Evolutionary conservation across 768 basidiomycete genomes (phyloP).

Genomic region (Rhodotorula toruloides): DNA sequence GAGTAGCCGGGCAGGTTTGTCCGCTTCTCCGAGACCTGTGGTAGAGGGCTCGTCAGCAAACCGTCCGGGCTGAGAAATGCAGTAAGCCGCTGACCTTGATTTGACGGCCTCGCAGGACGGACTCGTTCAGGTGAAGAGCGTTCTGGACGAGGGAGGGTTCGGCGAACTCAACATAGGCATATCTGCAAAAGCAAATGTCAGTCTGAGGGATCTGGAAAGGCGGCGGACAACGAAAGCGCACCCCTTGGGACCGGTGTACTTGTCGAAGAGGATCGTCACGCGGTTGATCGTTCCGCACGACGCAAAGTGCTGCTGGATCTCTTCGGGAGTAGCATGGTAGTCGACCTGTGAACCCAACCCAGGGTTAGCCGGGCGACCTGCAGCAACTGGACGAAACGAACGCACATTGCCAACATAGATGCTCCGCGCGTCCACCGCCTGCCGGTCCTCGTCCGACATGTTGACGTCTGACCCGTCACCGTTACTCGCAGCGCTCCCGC

Average conservation of each 20-base stretch:
- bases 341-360: slow-evolving; percentile 64
- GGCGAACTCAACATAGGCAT: slow-evolving; percentile 97
- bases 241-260: slow-evolving; percentile 99
- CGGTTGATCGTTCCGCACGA: slow-evolving; percentile 97
- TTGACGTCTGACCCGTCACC: slow-evolving; percentile 60
- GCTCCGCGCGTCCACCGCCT: slow-evolving; percentile 74
- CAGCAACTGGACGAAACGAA: slow-evolving; percentile 19
- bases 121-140: slow-evolving; percentile 88
- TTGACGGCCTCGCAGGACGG: slow-evolving; percentile 84
- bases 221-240: slow-evolving; percentile 51
- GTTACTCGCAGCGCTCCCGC: background rate
- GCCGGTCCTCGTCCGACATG: slow-evolving; percentile 80
- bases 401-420: slow-evolving; percentile 93
- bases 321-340: slow-evolving; percentile 93
- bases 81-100: slow-evolving; percentile 63
- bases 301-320: slow-evolving; percentile 95
- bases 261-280: slow-evolving; percentile 98
- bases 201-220: background rate
- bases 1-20: slow-evolving; percentile 93
- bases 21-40: slow-evolving; percentile 85
- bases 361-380: background rate
- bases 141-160: slow-evolving; percentile 85
- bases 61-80: background rate
- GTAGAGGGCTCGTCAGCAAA: background rate
- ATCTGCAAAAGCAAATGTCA: slow-evolving; percentile 53